Conservation (phyloP, 2,329 filamentous ascomycete species). For the Colletotrichum gloeosporioides region DNA sequence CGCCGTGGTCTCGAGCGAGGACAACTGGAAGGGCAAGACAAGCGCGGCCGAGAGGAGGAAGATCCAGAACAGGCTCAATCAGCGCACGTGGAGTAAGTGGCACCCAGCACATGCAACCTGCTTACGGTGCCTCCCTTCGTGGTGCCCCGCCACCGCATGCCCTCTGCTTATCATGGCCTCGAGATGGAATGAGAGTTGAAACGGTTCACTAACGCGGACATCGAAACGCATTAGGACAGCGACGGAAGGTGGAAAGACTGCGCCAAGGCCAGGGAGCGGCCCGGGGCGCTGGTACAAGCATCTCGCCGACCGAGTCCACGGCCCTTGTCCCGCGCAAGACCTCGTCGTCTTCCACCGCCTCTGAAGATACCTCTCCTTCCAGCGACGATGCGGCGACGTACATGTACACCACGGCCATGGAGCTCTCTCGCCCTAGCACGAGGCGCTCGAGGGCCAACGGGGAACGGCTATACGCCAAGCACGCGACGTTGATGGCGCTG, state of each 20-base stretch:
- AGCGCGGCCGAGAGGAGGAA: conserved; percentile 26
- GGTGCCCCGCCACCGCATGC: background rate
- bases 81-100: conserved; percentile 19
- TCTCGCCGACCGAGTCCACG: background rate
- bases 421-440: background rate
- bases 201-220: background rate
- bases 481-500: background rate
- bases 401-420: background rate
- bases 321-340: background rate
- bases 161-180: background rate
- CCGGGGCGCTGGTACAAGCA: background rate
- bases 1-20: conserved; percentile 1
- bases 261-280: background rate
- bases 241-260: background rate
- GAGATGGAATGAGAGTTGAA: background rate
- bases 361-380: background rate
- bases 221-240: background rate
- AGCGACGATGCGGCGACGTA: background rate
- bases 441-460: background rate
- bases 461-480: background rate
- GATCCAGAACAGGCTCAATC: conserved; percentile 20
- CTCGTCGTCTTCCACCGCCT: background rate
- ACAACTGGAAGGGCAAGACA: conserved; percentile 39
- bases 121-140: background rate
- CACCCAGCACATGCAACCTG: conserved; percentile 1